phyloP scores from a whole-genome alignment of 2,329 filamentous ascomycete genomes.

The Beauveria caledonica region DNA sequence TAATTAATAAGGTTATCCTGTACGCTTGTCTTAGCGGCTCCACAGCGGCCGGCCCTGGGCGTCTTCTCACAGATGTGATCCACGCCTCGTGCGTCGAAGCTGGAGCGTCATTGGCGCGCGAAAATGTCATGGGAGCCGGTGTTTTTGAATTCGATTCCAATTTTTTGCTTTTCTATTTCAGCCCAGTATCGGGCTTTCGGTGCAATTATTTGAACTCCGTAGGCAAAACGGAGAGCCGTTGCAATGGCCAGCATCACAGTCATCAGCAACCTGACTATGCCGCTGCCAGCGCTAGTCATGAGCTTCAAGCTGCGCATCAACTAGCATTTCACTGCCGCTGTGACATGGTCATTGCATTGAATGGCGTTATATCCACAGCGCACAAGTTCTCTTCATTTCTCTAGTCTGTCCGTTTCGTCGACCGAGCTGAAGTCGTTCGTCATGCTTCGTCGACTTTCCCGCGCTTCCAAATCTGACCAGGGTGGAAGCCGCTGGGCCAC shows the following conservation, averaged over 20 bases:
- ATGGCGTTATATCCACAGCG: background rate
- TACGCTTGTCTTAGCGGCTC: conserved; percentile 2
- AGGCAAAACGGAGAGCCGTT: background rate
- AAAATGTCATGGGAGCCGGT: background rate
- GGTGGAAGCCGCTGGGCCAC: background rate
- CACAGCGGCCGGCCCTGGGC: conserved; percentile 1
- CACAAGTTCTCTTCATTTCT: background rate
- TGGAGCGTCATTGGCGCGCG: background rate
- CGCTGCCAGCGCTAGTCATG: background rate
- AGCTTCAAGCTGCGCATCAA: background rate
- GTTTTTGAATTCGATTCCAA: background rate
- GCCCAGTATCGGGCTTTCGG: background rate
- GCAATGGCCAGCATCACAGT: background rate
- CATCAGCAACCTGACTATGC: background rate
- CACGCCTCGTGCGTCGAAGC: conserved; percentile 4
- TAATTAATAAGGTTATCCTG: conserved; percentile 9
- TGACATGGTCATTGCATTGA: background rate
- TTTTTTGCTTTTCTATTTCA: background rate
- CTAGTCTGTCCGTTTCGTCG: background rate
- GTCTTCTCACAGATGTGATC: background rate
- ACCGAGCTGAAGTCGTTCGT: background rate
- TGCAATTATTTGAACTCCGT: background rate
- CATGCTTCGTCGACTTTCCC: background rate
- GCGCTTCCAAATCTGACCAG: background rate
- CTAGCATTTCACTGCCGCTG: background rate